Conservation (phyloP, 1,284 basidiomycete genomes). For the Ganoderma lucidum region DNA sequence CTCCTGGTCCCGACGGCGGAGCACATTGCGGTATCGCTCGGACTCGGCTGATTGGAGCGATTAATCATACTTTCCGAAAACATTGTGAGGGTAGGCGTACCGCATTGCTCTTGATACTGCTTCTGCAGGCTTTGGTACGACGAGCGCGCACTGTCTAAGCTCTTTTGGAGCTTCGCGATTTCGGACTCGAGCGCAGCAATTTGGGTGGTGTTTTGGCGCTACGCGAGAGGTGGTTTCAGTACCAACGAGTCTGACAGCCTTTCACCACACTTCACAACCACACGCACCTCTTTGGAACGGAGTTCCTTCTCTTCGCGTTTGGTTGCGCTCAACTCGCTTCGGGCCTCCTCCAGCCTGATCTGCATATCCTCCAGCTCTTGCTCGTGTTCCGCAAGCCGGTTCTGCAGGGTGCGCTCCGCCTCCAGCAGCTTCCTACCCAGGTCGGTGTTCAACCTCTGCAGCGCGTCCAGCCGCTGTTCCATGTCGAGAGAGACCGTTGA, state of each 20-base stretch:
- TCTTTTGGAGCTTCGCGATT: constrained; percentile 75
- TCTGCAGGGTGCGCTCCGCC: constrained; percentile 72
- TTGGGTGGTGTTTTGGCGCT: constrained; percentile 70
- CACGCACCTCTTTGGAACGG: constrained; percentile 75
- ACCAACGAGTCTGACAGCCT: constrained; percentile 10
- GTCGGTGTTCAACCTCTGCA: constrained; percentile 79
- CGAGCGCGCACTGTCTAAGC: constrained; percentile 71
- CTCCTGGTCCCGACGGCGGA: constrained; percentile 77
- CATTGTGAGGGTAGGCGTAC: constrained; percentile 51
- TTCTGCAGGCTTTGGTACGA: constrained; percentile 81
- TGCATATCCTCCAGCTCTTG: constrained; percentile 80
- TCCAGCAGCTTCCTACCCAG: constrained; percentile 76
- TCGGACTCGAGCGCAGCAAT: constrained; percentile 80
- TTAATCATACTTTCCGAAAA: constrained; percentile 10
- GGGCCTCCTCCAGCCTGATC: constrained; percentile 73
- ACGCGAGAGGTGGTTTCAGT: constrained; percentile 17
- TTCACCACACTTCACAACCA: constrained; percentile 28
- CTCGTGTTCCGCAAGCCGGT: constrained; percentile 77
- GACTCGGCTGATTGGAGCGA: constrained; percentile 62
- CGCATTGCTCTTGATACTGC: constrained; percentile 86
- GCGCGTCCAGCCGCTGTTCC: constrained; percentile 69
- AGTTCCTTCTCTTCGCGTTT: constrained; percentile 92
- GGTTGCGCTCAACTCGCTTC: constrained; percentile 74
- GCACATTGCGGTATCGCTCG: constrained; percentile 77
- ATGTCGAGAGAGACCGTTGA: constrained; percentile 72